These are phyloP conservation scores for Camellia oleifera DNA, from an alignment of 179 eudicot species.

Conservation along the genomic window DNA sequence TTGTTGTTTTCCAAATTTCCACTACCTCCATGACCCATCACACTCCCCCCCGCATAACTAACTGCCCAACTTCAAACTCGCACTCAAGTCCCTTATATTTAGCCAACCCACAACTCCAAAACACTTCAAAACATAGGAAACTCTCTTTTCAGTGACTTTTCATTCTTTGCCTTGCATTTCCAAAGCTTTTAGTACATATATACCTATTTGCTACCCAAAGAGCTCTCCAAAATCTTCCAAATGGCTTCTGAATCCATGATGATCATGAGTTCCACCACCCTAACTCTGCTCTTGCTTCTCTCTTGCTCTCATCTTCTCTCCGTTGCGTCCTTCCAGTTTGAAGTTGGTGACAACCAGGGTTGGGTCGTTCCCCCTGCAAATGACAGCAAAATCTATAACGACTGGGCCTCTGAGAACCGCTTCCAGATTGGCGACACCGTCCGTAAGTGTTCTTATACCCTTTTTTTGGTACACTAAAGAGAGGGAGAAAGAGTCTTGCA, in stretches of 20 bases:
- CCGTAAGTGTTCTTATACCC: conserved; percentile 25
- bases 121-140: neutral
- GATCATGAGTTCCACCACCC: too few relatives aligned
- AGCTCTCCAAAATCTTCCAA: neutral
- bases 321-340: conserved; percentile 29
- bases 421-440: conserved; percentile 35
- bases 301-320: conserved; percentile 3
- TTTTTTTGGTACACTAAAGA: too few relatives aligned
- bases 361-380: conserved; percentile 43
- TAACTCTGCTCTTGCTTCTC: neutral
- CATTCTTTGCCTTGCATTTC: neutral
- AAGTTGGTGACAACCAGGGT: conserved; percentile 37
- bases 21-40: conserved; percentile 15
- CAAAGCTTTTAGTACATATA: neutral
- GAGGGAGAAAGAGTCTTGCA: too few relatives aligned
- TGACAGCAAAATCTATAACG: conserved; percentile 32
- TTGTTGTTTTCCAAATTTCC: neutral
- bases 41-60: neutral
- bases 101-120: neutral
- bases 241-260: conserved; percentile 13
- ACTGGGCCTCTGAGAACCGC: conserved; percentile 46
- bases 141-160: too few relatives aligned
- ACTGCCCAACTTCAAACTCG: neutral
- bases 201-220: neutral
- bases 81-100: neutral